Evolutionary conservation across 768 basidiomycete genomes (phyloP), one percentile per base, ranked within the genome.

Genomic region (Termitomyces sp.): DNA sequence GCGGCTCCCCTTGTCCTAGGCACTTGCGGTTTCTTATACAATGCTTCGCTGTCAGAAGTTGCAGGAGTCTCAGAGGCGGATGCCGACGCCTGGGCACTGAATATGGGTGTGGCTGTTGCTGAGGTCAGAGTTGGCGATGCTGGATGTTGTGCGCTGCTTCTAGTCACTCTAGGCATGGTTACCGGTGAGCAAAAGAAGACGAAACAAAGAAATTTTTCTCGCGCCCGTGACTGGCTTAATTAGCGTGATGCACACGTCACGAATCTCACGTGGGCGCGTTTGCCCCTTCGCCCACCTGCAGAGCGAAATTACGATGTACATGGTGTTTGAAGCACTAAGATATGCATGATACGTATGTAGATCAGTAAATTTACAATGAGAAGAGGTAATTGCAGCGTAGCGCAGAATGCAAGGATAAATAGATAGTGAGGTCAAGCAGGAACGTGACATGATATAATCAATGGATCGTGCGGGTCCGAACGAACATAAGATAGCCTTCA

Each of bases 401-500:
- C 11, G 19, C 17, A 16, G 27, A 21, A 6, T 21, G 6, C 9
- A n/a, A 27, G 14, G 8, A 17, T 28, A 7, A 30, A 48, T 28
- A 48, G 19, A 21, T 23, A 11, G 14, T 45, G 25, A 35, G 25
- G 30, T 27, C 30, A 34, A 7, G 14, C 11, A 40, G 6, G 6
- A 23, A 19, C 25, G 41, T 56, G 35, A 27, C 41, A 42, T 12
- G 17, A 54, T 55, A 37, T 39, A 12, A 35, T 43, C 21, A 46
- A 47, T n/a, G 37, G 43, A 17, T 51, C 48, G 43, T 27, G 42
- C 7, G 54, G 53, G 58, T 72, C 67, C 74, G 78, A 64, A 84
- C 76, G 56, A 86, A 75, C 65, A 89, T 80, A 28, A 91, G 72
- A 23, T 86, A 68, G 41, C 85, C 86, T 68, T 96, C 94, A 60